Evolutionary conservation across 495 filamentous ascomycete genomes (phyloP).

Genomic region (Annulohypoxylon moriforme): DNA sequence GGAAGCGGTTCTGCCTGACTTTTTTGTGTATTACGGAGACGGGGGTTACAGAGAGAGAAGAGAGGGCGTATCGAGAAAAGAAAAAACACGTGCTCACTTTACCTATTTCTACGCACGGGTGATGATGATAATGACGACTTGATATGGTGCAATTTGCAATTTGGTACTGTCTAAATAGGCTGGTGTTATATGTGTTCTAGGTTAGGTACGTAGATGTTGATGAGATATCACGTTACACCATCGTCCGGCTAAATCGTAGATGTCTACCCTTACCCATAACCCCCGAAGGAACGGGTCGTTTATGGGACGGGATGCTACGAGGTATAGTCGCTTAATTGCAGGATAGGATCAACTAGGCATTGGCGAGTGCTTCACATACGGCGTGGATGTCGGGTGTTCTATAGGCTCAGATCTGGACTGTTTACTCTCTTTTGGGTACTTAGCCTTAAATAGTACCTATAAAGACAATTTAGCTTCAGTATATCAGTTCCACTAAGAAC

Average conservation of each 20-base stretch:
- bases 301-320: neutral
- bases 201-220: no score
- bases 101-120: no score
- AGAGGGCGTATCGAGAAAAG: constrained; percentile 10
- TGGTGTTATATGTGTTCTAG: neutral
- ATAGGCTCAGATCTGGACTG: neutral
- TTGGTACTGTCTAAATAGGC: neutral
- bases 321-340: neutral
- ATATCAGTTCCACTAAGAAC: no score
- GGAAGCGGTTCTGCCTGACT: constrained; percentile 9
- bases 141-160: constrained; percentile 5
- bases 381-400: neutral
- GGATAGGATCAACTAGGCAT: neutral
- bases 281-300: neutral
- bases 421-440: neutral
- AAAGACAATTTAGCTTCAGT: no score
- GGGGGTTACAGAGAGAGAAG: neutral
- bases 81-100: constrained; percentile 18
- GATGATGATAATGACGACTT: no score
- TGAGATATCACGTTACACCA: constrained; percentile 31
- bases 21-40: constrained; percentile 23
- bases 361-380: no score
- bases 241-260: constrained; percentile 25
- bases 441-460: no score
- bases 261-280: constrained; percentile 2